Evolutionary conservation across 352 stramenopile genomes (phyloP).

Genomic region (Phytophthora idaei): DNA sequence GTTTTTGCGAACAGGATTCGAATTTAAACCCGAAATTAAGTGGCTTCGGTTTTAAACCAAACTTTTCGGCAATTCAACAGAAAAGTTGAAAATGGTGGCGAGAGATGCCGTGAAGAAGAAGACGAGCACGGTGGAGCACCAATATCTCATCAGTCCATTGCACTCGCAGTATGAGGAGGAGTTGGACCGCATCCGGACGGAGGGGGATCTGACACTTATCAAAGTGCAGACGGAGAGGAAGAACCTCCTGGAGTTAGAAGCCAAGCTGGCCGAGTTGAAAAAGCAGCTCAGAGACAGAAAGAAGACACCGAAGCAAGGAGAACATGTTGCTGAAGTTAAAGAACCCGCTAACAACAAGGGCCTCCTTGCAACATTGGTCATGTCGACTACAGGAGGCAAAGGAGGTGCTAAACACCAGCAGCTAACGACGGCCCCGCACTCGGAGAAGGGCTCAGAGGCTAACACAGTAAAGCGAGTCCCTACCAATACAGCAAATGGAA

Average conservation of each 20-base stretch:
- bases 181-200: conserved; percentile 87
- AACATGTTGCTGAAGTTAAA: background rate
- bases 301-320: conserved; percentile 49
- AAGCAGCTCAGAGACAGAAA: conserved; percentile 88
- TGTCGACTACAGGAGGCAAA: conserved; percentile 11
- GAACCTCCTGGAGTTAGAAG: conserved; percentile 84
- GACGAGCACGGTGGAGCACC: conserved; percentile 8
- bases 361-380: background rate
- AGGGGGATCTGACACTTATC: conserved; percentile 69
- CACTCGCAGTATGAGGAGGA: conserved; percentile 66
- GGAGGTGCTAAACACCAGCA: conserved; percentile 15
- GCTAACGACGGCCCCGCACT: conserved; percentile 2
- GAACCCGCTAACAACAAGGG: background rate
- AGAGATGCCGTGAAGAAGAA: conserved; percentile 15
- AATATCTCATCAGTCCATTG: conserved; percentile 9
- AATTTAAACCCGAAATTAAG: background rate
- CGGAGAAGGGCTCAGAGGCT: conserved; percentile 9
- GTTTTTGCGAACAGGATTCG: background rate
- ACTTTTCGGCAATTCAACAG: no score
- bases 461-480: background rate
- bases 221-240: conserved; percentile 88
- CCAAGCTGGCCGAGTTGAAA: conserved; percentile 85
- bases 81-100: conserved; percentile 1
- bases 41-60: background rate
- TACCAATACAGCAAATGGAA: conserved; percentile 20